Evolutionary conservation across 2,329 filamentous ascomycete species (phyloP), one percentile per base, ranked within the genome.

Genomic region (Neonectria neomacrospora): DNA sequence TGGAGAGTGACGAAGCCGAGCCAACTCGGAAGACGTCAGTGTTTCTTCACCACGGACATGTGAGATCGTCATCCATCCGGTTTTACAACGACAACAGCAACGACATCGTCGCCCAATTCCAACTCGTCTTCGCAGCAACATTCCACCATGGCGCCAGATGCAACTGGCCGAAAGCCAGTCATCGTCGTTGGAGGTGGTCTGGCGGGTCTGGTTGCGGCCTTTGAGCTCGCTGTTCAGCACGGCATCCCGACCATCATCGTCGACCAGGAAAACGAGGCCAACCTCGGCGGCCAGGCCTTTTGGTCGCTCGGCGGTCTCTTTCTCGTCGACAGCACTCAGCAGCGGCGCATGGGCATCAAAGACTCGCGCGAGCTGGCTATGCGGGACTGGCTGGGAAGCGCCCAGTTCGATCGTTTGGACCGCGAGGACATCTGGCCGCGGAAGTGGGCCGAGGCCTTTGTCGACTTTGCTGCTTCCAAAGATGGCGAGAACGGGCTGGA

Each of bases 281-380:
- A 81, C 68, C 78, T 89, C 10, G 87, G 87, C 62, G 87, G 87
- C 2, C 87, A 89, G 74, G 87, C 87, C 7, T 89, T 88, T 72
- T 89, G 86, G 86, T 89, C 87, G 3, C 81, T 89, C 1, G 87
- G 87, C 34, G 87, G 87, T 37, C 73, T 89, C 26, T 89, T 89
- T 77, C 80, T 84, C 75, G 86, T 89, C 58, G 74, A 89, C 76
- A 87, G 85, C 9, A 71, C 81, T 9, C 80, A 84, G 65, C 87
- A 89, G 77, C 83, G 86, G 4, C 81, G 84, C 57, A 78, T 84
- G 74, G 87, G 87, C 67, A 86, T 89, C 77, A 80, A 80, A 65
- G 87, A 89, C 77, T 84, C 81, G 55, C 83, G 83, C 61, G 83
- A 82, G 68, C 80, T 89, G 18, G 87, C 87, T 3, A 74, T 86